phyloP scores from a whole-genome alignment of 2,329 filamentous ascomycete species.

The Aspergillus sp. region DNA sequence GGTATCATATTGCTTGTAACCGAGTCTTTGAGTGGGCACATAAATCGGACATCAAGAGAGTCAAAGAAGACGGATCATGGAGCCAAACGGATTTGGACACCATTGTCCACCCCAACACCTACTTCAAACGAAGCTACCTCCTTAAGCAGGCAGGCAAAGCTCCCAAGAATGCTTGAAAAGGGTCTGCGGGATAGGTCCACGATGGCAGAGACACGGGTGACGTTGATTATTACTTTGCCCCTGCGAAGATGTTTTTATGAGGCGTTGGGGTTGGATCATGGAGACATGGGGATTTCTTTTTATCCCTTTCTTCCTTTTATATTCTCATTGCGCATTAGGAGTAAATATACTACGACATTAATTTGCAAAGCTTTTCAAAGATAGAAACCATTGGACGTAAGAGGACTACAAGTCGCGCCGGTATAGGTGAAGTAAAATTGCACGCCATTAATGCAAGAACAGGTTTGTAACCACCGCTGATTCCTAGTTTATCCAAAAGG shows the following conservation, averaged over 20 bases:
- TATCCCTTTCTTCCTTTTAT: background rate
- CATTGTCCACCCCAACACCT: conserved; percentile 95
- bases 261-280: conserved; percentile 20
- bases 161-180: conserved; percentile 45
- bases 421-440: background rate
- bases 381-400: background rate
- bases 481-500: conserved; percentile 65
- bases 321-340: background rate
- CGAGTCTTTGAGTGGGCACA: conserved; percentile 89
- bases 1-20: conserved; percentile 95
- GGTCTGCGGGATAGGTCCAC: conserved; percentile 39
- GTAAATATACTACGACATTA: conserved; percentile 2
- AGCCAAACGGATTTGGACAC: conserved; percentile 80
- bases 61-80: conserved; percentile 72
- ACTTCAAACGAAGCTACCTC: conserved; percentile 92
- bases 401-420: background rate
- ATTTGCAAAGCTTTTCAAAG: background rate
- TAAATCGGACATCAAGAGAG: conserved; percentile 72
- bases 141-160: conserved; percentile 72
- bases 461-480: conserved; percentile 66
- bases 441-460: background rate
- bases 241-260: conserved; percentile 4
- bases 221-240: conserved; percentile 13
- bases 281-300: background rate
- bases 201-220: conserved; percentile 43